These are phyloP conservation scores for Giardia duodenalis DNA, from an alignment of 208 protist genomes.

Conservation along the genomic window DNA sequence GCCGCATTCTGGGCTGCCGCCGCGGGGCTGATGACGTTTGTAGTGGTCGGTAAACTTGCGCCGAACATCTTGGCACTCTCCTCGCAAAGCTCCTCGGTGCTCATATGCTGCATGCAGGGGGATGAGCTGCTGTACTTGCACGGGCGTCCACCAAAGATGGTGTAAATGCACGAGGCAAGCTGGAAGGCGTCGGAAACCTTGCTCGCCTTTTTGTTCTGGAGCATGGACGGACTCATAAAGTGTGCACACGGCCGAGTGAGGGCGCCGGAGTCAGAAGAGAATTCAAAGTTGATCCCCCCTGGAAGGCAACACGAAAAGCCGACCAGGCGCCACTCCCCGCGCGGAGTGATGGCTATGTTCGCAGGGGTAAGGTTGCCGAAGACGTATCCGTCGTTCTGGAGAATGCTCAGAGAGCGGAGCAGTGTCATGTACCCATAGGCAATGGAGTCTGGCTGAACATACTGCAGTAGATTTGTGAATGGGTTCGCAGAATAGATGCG, in stretches of 20 bases:
- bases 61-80: not conserved
- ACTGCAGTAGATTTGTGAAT: not conserved
- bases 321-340: not conserved
- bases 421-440: slow-evolving; percentile 3
- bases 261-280: not conserved
- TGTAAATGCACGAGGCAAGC: not conserved
- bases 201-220: not conserved
- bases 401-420: not conserved
- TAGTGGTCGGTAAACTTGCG: not conserved
- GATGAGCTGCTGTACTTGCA: not conserved
- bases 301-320: not conserved
- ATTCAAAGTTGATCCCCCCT: not conserved
- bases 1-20: not conserved
- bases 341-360: slow-evolving; percentile 8
- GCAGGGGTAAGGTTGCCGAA: slow-evolving; percentile 21
- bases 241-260: not conserved
- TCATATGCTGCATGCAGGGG: not conserved
- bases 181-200: not conserved
- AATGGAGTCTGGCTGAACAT: not conserved
- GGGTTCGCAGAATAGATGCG: not conserved
- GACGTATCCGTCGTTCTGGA: not conserved
- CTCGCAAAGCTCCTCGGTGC: not conserved
- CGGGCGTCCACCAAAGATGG: not conserved
- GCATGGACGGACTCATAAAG: not conserved
- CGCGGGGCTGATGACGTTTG: not conserved